phyloP scores from a whole-genome alignment of 495 filamentous ascomycete species.

The Hypomontagnella submonticulosa region DNA sequence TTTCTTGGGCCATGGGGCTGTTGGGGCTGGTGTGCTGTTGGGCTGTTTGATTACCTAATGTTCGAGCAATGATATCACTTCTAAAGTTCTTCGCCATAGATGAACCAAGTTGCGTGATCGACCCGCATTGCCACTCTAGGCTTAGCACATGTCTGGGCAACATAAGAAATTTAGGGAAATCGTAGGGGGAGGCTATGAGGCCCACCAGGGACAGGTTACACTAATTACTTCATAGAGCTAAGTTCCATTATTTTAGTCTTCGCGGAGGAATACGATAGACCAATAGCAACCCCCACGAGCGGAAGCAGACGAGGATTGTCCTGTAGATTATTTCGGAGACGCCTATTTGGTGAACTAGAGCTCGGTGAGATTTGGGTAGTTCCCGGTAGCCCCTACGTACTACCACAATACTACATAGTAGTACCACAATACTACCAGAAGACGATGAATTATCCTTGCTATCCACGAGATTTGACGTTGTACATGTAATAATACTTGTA shows the following conservation, averaged over 20 bases:
- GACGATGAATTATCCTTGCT: too few relatives aligned
- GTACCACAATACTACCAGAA: too few relatives aligned
- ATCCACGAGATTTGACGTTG: too few relatives aligned
- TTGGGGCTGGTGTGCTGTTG: too few relatives aligned
- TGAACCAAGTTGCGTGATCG: conserved; percentile 36
- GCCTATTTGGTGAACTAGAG: conserved; percentile 14
- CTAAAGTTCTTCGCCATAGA: conserved; percentile 20
- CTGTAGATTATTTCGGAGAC: conserved; percentile 29
- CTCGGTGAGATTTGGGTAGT: too few relatives aligned
- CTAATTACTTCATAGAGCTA: conserved; percentile 14
- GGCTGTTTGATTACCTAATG: too few relatives aligned
- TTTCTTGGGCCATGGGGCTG: too few relatives aligned
- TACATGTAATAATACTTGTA: too few relatives aligned
- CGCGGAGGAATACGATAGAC: conserved; percentile 19
- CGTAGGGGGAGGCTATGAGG: conserved; percentile 10
- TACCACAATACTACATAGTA: too few relatives aligned
- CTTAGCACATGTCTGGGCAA: conserved; percentile 3
- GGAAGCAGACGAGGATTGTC: neutral
- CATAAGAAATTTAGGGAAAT: neutral
- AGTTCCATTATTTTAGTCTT: conserved; percentile 12
- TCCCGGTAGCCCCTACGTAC: too few relatives aligned
- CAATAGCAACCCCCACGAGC: conserved; percentile 26
- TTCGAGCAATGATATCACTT: too few relatives aligned
- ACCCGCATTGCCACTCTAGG: conserved; percentile 9
- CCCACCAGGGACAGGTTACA: conserved; percentile 1